Evolutionary conservation across 176 grass and related monocot genomes (phyloP), one percentile per base, ranked within the genome.

Genomic region (Aegilops bicornis): DNA sequence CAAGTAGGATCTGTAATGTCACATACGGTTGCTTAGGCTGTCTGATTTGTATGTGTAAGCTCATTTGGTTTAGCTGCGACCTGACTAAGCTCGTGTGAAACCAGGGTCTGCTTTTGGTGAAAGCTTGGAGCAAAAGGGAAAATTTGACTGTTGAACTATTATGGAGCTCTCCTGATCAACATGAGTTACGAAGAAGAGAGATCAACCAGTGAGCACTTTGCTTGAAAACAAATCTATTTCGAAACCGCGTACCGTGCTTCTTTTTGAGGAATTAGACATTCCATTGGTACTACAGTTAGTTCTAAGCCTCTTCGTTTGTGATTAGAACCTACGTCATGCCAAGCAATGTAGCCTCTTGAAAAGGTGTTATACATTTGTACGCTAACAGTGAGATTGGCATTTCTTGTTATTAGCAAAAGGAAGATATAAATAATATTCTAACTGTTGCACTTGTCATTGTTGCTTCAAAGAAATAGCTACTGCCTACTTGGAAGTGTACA

Each of bases 201-300:
- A 83, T 54, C 47, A 2, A 40, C 9, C 8, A 7, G 8, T 77
- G 70, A 68, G 48, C 48, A 62, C 73, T 70, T 89, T 69, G 62
- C 83, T 82, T 86, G 20, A 69, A 85, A 66, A 39, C n/a, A 61
- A 81, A 81, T 85, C 24, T 19, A 39, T 42, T 16, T 74, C 4
- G 3, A 70, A 20, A 63, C 2, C 20, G 37, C 0, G 7, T 79
- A 24, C 0, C 2, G n/a, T 64, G 64, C n/a, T 64, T 84, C 35
- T 17, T 36, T 64, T 71, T 4, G 15, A 79, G 7, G 10, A 20
- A 67, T 77, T 20, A 42, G 56, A 27, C 58, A 31, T 68, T 31
- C 68, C 32, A 36, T 47, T 29, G 20, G 4, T n/a, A 22, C 23
- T 47, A 61, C 19, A 43, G 56, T 62, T 9, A 3, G 56, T 20